These are phyloP conservation scores for Dactylellina leptospora DNA, from an alignment of 2,329 filamentous ascomycete species.

Conservation along the genomic window DNA sequence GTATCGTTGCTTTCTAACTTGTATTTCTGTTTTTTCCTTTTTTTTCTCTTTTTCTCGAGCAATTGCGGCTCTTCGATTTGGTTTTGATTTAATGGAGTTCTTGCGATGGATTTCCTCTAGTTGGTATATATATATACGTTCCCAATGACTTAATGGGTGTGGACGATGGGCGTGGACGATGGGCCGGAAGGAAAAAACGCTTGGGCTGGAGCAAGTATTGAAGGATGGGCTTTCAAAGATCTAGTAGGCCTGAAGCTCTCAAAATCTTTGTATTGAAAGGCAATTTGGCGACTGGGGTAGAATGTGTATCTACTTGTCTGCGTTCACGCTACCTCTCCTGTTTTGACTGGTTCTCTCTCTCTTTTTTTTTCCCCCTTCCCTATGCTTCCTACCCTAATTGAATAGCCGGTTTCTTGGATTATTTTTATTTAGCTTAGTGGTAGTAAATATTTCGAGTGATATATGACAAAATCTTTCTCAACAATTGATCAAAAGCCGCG, in stretches of 20 bases:
- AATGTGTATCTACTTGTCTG: slow-evolving; percentile 28
- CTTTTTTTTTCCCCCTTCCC: background rate
- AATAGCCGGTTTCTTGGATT: background rate
- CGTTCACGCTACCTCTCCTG: slow-evolving; percentile 7
- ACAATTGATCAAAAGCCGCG: background rate
- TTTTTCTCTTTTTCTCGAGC: slow-evolving; percentile 2
- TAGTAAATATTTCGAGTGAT: background rate
- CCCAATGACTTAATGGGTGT: slow-evolving; percentile 50
- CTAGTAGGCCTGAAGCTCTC: slow-evolving; percentile 16
- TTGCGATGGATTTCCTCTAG: slow-evolving; percentile 28
- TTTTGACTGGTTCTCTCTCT: slow-evolving; percentile 2
- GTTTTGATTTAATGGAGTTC: slow-evolving; percentile 46
- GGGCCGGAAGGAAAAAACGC: slow-evolving; percentile 1
- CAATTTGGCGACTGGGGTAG: slow-evolving; percentile 9
- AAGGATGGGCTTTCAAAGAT: slow-evolving; percentile 14
- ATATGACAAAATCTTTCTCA: slow-evolving; percentile 1
- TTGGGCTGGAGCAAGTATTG: slow-evolving; percentile 15
- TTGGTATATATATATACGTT: slow-evolving; percentile 41
- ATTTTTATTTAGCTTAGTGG: background rate
- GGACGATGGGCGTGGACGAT: slow-evolving; percentile 22
- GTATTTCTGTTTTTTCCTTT: background rate
- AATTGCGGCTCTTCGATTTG: slow-evolving; percentile 9
- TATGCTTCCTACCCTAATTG: background rate
- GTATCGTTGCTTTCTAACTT: background rate
- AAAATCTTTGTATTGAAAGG: slow-evolving; percentile 7